phyloP scores from a whole-genome alignment of 495 filamentous ascomycete genomes.

The Collariella sp. region DNA sequence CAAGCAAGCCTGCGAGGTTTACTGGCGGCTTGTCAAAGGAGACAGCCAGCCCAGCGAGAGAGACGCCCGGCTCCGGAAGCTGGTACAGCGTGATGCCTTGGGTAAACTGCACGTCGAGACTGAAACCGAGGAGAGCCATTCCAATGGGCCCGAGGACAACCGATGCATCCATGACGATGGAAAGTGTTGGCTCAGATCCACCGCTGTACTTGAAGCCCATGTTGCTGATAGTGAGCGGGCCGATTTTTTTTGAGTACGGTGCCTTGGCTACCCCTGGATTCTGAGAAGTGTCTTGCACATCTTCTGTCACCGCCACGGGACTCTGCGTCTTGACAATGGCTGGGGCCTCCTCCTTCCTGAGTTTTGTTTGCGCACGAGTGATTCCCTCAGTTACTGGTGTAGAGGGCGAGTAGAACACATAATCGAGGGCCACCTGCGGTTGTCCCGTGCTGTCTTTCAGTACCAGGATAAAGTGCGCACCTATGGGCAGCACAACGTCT shows the following conservation, averaged over 20 bases:
- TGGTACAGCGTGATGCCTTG: not conserved
- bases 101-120: slow-evolving; percentile 7
- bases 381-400: no score
- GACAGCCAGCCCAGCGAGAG: slow-evolving; percentile 32
- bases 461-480: no score
- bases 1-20: slow-evolving; percentile 32
- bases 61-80: not conserved
- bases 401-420: no score
- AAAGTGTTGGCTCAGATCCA: slow-evolving; percentile 17
- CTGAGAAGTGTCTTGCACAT: no score
- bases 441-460: no score
- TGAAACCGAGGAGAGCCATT: slow-evolving; percentile 33
- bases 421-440: no score
- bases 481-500: no score
- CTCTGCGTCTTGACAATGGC: no score
- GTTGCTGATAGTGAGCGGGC: slow-evolving; percentile 26
- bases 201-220: slow-evolving; percentile 30
- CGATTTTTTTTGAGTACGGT: slow-evolving; percentile 23
- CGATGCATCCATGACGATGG: slow-evolving; percentile 30
- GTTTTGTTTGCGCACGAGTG: no score
- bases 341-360: no score
- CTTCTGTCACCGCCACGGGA: no score
- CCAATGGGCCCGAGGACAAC: slow-evolving; percentile 35
- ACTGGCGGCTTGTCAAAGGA: slow-evolving; percentile 34
- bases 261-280: slow-evolving; percentile 1